Percentiles rank a stretch among this genome's conserved stretches.
Evolutionary conservation across 1,284 basidiomycete genomes (phyloP).

Genomic region (Ceratobasidium sp.): DNA sequence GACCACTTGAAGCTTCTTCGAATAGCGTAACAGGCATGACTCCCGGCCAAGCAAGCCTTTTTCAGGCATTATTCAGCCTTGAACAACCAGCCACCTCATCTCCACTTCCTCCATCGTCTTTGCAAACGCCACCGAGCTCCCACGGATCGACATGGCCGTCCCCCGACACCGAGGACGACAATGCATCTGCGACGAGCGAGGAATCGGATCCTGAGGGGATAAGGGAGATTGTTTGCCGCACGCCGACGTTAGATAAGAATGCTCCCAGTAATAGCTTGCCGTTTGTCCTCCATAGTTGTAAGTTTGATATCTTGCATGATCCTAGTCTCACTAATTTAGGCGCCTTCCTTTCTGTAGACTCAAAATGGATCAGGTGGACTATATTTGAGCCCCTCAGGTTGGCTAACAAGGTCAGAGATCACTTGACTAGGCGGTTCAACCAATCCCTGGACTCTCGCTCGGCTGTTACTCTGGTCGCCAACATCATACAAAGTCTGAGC

Average conservation of each 20-base stretch:
- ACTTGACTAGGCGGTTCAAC: slow-evolving; percentile 18
- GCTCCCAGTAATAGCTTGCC: slow-evolving; percentile 32
- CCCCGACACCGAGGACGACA: slow-evolving; percentile 27
- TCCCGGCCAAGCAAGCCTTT: slow-evolving; percentile 34
- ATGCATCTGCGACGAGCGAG: slow-evolving; percentile 35
- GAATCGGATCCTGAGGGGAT: slow-evolving; percentile 39
- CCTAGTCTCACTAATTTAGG: neutral
- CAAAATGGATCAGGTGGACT: slow-evolving; percentile 23
- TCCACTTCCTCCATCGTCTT: neutral
- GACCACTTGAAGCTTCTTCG: neutral
- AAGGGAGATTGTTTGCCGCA: slow-evolving; percentile 28
- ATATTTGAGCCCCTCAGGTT: slow-evolving; percentile 34
- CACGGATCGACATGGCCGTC: slow-evolving; percentile 45
- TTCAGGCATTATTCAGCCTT: slow-evolving; percentile 35
- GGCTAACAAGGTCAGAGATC: slow-evolving; percentile 25
- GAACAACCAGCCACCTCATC: neutral
- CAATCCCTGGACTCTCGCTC: slow-evolving; percentile 26
- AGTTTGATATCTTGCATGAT: neutral
- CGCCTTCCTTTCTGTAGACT: neutral
- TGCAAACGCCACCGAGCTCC: slow-evolving; percentile 36
- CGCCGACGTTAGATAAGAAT: slow-evolving; percentile 19
- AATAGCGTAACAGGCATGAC: neutral
- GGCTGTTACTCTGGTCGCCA: slow-evolving; percentile 1
- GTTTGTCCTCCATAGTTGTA: slow-evolving; percentile 39
- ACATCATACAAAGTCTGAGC: neutral